phyloP scores from a whole-genome alignment of 441 rosid genomes.

The Populus tomentosa region DNA sequence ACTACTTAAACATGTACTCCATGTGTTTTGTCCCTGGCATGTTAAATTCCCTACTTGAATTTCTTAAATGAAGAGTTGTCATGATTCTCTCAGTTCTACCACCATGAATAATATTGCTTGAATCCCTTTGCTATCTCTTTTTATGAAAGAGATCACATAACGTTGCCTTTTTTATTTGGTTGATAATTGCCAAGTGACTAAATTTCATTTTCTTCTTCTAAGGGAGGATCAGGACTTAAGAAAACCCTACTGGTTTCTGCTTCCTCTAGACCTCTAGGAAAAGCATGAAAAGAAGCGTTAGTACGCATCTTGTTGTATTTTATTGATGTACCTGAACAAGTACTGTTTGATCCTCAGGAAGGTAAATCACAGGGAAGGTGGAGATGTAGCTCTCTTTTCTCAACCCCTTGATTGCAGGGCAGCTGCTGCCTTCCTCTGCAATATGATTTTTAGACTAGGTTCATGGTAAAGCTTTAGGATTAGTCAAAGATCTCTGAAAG shows the following conservation, averaged over 20 bases:
- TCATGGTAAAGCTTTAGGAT: not conserved
- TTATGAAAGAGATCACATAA: not conserved
- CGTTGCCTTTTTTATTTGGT: not conserved
- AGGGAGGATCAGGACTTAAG: not conserved
- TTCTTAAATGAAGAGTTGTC: not conserved
- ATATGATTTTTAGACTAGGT: not conserved
- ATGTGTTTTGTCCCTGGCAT: not conserved
- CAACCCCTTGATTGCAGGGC: not conserved
- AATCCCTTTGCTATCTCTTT: not conserved
- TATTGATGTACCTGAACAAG: not conserved
- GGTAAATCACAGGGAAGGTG: not conserved
- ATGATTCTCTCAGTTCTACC: not conserved
- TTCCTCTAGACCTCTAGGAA: not conserved
- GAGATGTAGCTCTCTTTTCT: not conserved
- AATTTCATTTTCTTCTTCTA: not conserved
- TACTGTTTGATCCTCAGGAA: not conserved
- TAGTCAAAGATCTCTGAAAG: not conserved
- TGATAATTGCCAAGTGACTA: not conserved
- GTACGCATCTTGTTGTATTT: not conserved
- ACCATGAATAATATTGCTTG: not conserved
- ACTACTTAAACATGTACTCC: not conserved
- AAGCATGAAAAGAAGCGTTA: not conserved
- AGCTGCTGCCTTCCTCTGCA: not conserved
- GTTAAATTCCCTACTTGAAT: not conserved
- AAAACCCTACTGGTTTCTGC: not conserved